Evolutionary conservation across 2,329 filamentous ascomycete species (phyloP), one percentile per base, ranked within the genome.

Genomic region (Colletotrichum nymphaeae): DNA sequence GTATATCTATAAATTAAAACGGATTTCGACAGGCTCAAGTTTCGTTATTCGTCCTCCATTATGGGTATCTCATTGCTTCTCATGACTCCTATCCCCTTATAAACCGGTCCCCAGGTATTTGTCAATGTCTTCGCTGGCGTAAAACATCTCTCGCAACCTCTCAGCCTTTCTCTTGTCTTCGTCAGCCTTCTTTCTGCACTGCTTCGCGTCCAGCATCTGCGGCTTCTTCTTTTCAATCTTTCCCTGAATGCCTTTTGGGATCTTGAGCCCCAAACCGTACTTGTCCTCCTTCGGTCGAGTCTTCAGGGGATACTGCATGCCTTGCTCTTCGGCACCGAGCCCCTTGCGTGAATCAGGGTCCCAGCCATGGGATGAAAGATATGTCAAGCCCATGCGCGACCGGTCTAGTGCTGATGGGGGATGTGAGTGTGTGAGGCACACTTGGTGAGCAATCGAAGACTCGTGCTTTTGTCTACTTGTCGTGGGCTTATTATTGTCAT

Each of bases 251-350:
- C 84, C 79, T 73, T 84, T 84, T 11, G 86, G 83, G 9, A 86
- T 78, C 32, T 80, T 76, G 4, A 88, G 86, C 0, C 95, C 95
- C 30, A 98, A 82, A 0, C 95, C 96, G 8, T 93, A 84, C 4
- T 89, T 95, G 79, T 96, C 91, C 56, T 92, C 88, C 83, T 98
- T 98, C 67, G 88, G 85, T 72, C 87, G 88, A 1, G 90, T 85
- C 79, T 95, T 95, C 75, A 98, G 86, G 1, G 95, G 95, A 76
- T 91, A 92, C 53, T 92, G 87, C 73, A 94, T 92, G 3, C 95
- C 95, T 76, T 93, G 90, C 1, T 93, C 92, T 2, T 85, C 83
- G 11, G 88, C 88, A 0, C 95, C 95, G 0, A 98, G 86, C 0
- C 95, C 95, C 19, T 84, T 82, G 3, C 94, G 86, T 32, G 90